A percentile compares a stretch with the other conserved stretches of the same genome.
phyloP scores from a whole-genome alignment of 1,284 basidiomycete species.

The Ganoderma resinaceum region DNA sequence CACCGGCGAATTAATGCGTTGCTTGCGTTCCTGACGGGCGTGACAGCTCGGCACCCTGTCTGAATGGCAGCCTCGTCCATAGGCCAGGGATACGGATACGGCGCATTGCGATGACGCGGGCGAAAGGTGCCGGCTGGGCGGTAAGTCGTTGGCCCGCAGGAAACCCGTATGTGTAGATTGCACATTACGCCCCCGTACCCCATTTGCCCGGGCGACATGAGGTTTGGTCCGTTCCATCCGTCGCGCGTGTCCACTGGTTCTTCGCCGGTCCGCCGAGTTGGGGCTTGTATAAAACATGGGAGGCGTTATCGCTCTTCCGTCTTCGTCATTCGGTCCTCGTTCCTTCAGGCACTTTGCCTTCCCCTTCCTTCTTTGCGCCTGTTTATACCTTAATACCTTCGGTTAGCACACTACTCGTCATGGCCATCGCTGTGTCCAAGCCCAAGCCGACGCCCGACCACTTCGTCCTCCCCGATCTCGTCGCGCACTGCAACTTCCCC shows the following conservation, averaged over 20 bases:
- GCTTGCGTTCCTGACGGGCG: slow-evolving; percentile 17
- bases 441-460: slow-evolving; percentile 17
- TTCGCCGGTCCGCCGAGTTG: slow-evolving; percentile 2
- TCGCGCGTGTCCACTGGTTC: slow-evolving; percentile 6
- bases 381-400: slow-evolving; percentile 1
- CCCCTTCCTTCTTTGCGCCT: slow-evolving; percentile 1
- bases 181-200: slow-evolving; percentile 3
- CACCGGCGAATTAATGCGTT: slow-evolving; percentile 20
- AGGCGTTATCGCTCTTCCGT: background rate
- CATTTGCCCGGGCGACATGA: background rate
- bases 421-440: slow-evolving; percentile 4
- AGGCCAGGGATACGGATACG: slow-evolving; percentile 20
- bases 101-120: slow-evolving; percentile 6
- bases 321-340: background rate
- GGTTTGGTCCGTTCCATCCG: slow-evolving; percentile 5
- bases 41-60: slow-evolving; percentile 25
- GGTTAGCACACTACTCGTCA: background rate
- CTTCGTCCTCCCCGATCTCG: slow-evolving; percentile 71
- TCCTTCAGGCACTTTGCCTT: slow-evolving; percentile 4
- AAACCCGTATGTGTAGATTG: slow-evolving; percentile 23
- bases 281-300: slow-evolving; percentile 3
- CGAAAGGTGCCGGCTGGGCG: slow-evolving; percentile 16
- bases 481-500: slow-evolving; percentile 64
- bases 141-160: slow-evolving; percentile 7
- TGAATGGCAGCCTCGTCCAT: slow-evolving; percentile 16